Evolutionary conservation across 495 filamentous ascomycete species (phyloP).

Genomic region (Aspergillus sclerotiicarbonarius): DNA sequence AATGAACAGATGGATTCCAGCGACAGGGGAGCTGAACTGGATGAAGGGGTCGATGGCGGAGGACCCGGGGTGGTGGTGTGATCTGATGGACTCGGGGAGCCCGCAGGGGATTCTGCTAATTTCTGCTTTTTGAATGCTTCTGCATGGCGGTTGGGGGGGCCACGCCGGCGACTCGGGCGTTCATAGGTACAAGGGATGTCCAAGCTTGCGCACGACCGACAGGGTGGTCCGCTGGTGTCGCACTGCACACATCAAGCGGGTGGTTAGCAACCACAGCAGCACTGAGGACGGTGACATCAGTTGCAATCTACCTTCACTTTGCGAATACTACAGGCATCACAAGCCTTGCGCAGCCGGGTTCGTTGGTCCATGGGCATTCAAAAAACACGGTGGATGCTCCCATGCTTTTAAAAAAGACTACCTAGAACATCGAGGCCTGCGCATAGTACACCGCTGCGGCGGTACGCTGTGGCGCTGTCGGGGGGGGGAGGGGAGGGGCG

Average conservation of each 20-base stretch:
- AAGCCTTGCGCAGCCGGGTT: constrained; percentile 69
- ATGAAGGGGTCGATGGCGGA: constrained; percentile 21
- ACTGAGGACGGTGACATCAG: neutral
- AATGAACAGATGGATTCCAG: constrained; percentile 76
- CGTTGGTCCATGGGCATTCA: constrained; percentile 39
- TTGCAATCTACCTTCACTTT: constrained; percentile 73
- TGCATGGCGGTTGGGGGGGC: constrained; percentile 82
- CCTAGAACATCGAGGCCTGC: constrained; percentile 8
- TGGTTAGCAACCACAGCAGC: neutral
- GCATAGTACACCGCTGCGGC: constrained; percentile 7
- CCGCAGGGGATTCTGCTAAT: constrained; percentile 40
- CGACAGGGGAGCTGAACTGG: constrained; percentile 33
- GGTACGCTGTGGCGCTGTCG: constrained; percentile 2
- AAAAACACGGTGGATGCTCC: constrained; percentile 19
- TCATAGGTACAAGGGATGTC: constrained; percentile 83
- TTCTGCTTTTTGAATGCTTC: constrained; percentile 74
- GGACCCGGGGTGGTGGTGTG: constrained; percentile 22
- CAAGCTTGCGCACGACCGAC: constrained; percentile 73
- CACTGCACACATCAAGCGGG: constrained; percentile 52
- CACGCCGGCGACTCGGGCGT: constrained; percentile 73
- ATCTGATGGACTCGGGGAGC: constrained; percentile 28
- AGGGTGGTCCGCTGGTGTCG: constrained; percentile 76
- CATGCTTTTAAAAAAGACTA: constrained; percentile 23
- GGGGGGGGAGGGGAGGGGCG: too few relatives aligned
- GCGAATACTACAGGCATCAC: constrained; percentile 79